These are phyloP conservation scores for Saprolegnia parasitica DNA, from an alignment of 352 stramenopile species.

Conservation along the genomic window DNA sequence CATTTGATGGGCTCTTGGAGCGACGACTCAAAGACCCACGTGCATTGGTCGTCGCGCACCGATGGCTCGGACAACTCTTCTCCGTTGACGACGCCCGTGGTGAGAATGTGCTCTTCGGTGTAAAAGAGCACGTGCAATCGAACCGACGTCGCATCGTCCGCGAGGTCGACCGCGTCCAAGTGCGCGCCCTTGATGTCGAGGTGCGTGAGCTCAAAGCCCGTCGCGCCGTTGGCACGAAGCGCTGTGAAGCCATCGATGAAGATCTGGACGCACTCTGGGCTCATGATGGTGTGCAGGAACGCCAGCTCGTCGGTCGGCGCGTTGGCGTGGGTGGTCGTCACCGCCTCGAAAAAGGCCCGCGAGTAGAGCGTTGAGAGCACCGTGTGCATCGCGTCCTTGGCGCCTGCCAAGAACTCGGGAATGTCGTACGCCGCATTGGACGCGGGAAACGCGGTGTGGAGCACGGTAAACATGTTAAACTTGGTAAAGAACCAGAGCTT, in stretches of 20 bases:
- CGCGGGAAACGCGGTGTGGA: slow-evolving; percentile 17
- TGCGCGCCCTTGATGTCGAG: slow-evolving; percentile 10
- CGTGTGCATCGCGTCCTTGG: slow-evolving; percentile 17
- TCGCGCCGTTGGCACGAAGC: slow-evolving; percentile 4
- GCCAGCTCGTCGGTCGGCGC: slow-evolving; percentile 6
- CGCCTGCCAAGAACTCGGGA: slow-evolving; percentile 14
- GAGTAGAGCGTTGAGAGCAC: slow-evolving; percentile 24
- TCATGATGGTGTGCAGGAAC: slow-evolving; percentile 21
- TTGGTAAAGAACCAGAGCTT: slow-evolving; percentile 22
- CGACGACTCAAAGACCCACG: slow-evolving; percentile 6
- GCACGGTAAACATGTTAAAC: slow-evolving; percentile 18
- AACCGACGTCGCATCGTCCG: slow-evolving; percentile 3
- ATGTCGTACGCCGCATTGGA: slow-evolving; percentile 10
- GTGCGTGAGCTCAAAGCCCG: slow-evolving; percentile 16
- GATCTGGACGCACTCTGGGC: slow-evolving; percentile 12
- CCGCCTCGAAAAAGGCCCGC: slow-evolving; percentile 13
- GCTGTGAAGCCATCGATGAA: slow-evolving; percentile 14
- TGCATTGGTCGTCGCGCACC: neutral
- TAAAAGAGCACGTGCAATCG: slow-evolving; percentile 18
- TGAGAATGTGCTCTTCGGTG: slow-evolving; percentile 10
- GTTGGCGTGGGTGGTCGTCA: neutral
- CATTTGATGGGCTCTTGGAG: neutral
- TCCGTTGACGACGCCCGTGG: neutral
- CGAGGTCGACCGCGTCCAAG: slow-evolving; percentile 13
- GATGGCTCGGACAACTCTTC: neutral